Percentiles rank a stretch among this genome's conserved stretches.
These are phyloP conservation scores for Poronia punctata DNA, from an alignment of 495 filamentous ascomycete genomes.

Conservation along the genomic window DNA sequence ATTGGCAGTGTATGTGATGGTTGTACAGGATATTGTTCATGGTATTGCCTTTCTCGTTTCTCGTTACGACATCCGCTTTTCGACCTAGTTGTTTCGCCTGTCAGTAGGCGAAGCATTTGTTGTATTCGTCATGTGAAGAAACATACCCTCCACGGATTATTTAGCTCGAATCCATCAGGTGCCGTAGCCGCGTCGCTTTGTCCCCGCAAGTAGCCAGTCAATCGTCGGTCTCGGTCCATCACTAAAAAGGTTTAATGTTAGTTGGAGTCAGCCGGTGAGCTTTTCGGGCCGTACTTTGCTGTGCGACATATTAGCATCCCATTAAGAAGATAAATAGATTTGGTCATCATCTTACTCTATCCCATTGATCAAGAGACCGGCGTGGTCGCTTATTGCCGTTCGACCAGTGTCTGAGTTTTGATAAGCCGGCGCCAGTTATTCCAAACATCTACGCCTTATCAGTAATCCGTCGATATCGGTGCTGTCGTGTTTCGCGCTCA, in stretches of 20 bases:
- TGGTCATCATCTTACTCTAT: constrained; percentile 78
- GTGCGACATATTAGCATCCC: constrained; percentile 28
- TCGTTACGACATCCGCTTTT: constrained; percentile 42
- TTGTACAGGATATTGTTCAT: constrained; percentile 12
- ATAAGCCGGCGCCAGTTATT: constrained; percentile 68
- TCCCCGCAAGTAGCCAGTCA: constrained; percentile 79
- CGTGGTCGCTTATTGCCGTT: constrained; percentile 85
- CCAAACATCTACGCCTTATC: constrained; percentile 71
- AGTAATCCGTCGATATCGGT: constrained; percentile 1
- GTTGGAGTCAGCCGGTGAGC: constrained; percentile 14
- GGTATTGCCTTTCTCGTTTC: background rate
- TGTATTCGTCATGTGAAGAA: background rate
- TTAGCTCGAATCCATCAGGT: constrained; percentile 84
- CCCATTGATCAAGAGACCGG: constrained; percentile 86
- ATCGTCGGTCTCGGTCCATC: constrained; percentile 90
- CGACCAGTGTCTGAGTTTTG: constrained; percentile 64
- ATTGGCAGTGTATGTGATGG: constrained; percentile 16
- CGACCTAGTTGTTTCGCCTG: constrained; percentile 30
- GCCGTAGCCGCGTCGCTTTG: constrained; percentile 76
- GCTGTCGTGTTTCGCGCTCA: constrained; percentile 42
- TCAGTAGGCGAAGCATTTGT: background rate
- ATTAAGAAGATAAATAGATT: too few species aligned
- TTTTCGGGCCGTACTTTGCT: constrained; percentile 63
- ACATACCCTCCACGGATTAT: constrained; percentile 81
- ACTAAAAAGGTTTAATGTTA: constrained; percentile 50